Conservation (phyloP, 345 rosid species). For the Linum tenue region DNA sequence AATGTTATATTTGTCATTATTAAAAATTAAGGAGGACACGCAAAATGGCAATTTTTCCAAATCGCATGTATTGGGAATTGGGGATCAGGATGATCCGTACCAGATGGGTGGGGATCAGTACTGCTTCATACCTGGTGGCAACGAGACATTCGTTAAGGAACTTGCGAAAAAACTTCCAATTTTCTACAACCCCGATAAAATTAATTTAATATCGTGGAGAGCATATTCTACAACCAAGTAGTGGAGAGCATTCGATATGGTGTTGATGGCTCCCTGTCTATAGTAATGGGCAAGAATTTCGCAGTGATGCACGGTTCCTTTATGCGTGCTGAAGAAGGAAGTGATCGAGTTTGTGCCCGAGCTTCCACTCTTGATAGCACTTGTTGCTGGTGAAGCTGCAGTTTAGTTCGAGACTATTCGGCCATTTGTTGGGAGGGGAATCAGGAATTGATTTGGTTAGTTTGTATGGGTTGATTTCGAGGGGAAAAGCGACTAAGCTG, state of each 20-base stretch:
- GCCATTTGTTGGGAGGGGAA: constrained; percentile 41
- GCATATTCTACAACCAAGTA: constrained; percentile 21
- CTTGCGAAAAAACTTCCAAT: constrained; percentile 80
- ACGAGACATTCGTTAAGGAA: constrained; percentile 72
- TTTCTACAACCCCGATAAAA: constrained; percentile 30
- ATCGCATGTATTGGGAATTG: too few relatives aligned
- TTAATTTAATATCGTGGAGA: too few relatives aligned
- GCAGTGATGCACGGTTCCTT: constrained; percentile 68
- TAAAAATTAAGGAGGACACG: too few relatives aligned
- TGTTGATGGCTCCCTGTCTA: constrained; percentile 61
- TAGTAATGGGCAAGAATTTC: constrained; percentile 62
- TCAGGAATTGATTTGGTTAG: constrained; percentile 20
- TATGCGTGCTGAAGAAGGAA: constrained; percentile 80
- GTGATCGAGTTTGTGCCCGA: constrained; percentile 64
- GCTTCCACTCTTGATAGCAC: constrained; percentile 91
- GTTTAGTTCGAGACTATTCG: constrained; percentile 63
- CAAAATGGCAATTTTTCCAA: too few relatives aligned
- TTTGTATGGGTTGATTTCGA: constrained; percentile 45
- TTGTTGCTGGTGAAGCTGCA: constrained; percentile 91
- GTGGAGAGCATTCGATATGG: constrained; percentile 80
- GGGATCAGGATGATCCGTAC: constrained; percentile 99
- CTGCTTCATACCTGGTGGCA: constrained; percentile 94
- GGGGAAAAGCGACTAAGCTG: constrained; percentile 43
- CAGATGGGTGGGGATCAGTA: constrained; percentile 94
- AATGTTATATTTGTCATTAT: too few relatives aligned